Evolutionary conservation across 768 basidiomycete species (phyloP), one percentile per base, ranked within the genome.

Genomic region (Mycena filopes): DNA sequence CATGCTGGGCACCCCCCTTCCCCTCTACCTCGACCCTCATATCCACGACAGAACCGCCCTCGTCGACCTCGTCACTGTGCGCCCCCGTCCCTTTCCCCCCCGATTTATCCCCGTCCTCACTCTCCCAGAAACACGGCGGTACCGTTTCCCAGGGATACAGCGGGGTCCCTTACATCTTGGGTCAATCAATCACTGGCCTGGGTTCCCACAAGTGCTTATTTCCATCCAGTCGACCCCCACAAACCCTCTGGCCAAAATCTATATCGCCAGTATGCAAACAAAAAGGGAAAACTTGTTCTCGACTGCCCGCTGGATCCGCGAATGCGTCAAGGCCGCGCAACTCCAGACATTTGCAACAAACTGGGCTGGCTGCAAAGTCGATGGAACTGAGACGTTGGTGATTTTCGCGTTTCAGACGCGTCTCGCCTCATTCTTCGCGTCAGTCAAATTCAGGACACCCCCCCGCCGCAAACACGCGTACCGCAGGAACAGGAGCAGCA

Each of bases 291-390:
- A 75, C 80, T 94, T 47, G 86, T 95, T 3, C 85, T 95, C 9
- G 83, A 87, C 70, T n/a, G 83, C 86, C 6, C 84, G 86, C 48
- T 95, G 94, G 94, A 84, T 93, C 23, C 84, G 85, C 51, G 90
- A 93, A 72, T 95, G 94, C 70, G 82, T 95, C 70, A 87, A 89
- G 70, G 78, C 83, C 8, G 84, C 86, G 54, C 83, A 85, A 47
- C 81, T 95, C 36, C 90, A 92, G 74, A 92, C 91, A 0, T 94
- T 89, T 71, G 84, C 87, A 53, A 87, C 81, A 60, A 88, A 92
- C 70, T 95, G 90, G 87, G 92, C 89, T 13, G 91, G 87, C 26
- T 95, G 91, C 70, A 94, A 91, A 79, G 86, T 95, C 21, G 89
- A 85, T 21, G 93, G 93, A 25, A 82, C 80, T 20, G 92, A 95